These are phyloP conservation scores for Penicillium arizonense DNA, from an alignment of 495 filamentous ascomycete genomes.

Conservation along the genomic window DNA sequence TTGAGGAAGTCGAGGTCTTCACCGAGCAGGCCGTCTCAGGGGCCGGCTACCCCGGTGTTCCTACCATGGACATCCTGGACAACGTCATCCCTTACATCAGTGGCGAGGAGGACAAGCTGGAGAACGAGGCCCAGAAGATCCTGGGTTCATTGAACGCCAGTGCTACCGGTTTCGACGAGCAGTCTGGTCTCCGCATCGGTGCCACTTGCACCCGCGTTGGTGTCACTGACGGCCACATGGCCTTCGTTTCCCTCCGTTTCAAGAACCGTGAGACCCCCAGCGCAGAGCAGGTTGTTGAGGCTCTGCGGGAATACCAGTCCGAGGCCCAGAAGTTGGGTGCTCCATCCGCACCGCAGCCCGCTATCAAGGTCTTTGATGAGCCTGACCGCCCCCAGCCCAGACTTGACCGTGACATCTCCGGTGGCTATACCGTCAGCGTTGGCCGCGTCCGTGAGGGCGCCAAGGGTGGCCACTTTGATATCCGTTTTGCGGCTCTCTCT, in stretches of 20 bases:
- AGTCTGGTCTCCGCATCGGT: conserved; percentile 63
- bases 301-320: conserved; percentile 68
- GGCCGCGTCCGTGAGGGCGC: conserved; percentile 71
- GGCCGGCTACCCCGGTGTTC: conserved; percentile 84
- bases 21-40: conserved; percentile 88
- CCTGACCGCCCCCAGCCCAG: conserved; percentile 80
- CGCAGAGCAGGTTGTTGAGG: conserved; percentile 66
- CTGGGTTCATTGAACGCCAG: conserved; percentile 65
- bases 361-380: conserved; percentile 79
- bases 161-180: conserved; percentile 63
- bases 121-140: conserved; percentile 84
- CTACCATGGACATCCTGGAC: conserved; percentile 70
- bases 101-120: conserved; percentile 88
- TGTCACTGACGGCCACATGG: conserved; percentile 82
- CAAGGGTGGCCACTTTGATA: conserved; percentile 73
- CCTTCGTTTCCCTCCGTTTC: conserved; percentile 77
- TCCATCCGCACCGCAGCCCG: conserved; percentile 69
- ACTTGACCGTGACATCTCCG: conserved; percentile 70
- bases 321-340: conserved; percentile 73
- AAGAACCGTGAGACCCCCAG: conserved; percentile 51
- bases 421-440: conserved; percentile 79
- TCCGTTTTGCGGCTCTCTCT: conserved; percentile 78
- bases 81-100: conserved; percentile 84
- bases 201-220: conserved; percentile 81
- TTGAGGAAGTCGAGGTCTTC: conserved; percentile 74